Conservation (phyloP, 257 asterid genomes). For the Solanum pennellii region DNA sequence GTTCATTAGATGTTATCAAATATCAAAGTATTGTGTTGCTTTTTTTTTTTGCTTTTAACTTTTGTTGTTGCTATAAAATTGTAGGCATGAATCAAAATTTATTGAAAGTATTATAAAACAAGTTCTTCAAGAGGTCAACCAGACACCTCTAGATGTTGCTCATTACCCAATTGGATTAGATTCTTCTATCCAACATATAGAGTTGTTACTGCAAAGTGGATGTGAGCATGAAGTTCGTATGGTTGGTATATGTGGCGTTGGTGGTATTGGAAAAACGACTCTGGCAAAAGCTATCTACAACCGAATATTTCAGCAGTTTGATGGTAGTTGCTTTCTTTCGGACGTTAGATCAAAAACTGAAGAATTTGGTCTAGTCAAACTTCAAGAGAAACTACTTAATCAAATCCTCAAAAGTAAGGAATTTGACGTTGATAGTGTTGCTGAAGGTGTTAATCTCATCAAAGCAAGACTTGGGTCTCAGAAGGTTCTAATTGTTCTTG, state of each 20-base stretch:
- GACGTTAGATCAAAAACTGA: background rate
- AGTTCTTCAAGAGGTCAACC: background rate
- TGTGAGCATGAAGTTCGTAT: background rate
- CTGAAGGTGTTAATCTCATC: background rate
- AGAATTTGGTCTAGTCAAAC: background rate
- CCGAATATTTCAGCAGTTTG: background rate
- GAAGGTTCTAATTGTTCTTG: background rate
- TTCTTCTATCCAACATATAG: background rate
- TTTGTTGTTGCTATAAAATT: background rate
- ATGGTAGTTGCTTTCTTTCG: background rate
- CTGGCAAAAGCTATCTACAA: background rate
- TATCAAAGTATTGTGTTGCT: too few relatives aligned
- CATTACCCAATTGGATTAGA: background rate
- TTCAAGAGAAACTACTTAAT: background rate
- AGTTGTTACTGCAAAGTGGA: background rate
- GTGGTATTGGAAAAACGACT: background rate
- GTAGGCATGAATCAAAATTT: background rate
- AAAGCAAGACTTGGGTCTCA: background rate
- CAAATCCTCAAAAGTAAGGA: background rate
- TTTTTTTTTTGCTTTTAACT: background rate
- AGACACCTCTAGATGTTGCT: background rate
- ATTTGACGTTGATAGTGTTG: background rate
- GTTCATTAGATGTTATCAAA: too few relatives aligned
- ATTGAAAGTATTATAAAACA: background rate
- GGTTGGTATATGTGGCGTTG: background rate